phyloP scores from a whole-genome alignment of 2,329 filamentous ascomycete genomes.

The Colletotrichum musae region DNA sequence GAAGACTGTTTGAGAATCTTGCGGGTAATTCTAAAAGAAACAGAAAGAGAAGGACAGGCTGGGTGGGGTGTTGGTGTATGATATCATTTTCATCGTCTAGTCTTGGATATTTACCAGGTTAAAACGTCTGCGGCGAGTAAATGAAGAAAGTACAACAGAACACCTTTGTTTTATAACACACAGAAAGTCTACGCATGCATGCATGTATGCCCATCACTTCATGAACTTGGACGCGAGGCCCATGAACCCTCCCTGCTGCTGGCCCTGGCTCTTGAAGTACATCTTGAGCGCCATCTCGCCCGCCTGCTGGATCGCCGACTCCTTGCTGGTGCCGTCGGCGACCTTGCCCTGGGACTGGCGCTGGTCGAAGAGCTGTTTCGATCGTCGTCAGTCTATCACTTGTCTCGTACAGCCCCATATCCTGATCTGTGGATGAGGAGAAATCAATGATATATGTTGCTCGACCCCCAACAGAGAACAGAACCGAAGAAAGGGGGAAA shows the following conservation, averaged over 20 bases:
- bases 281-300: slow-evolving; percentile 92
- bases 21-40: neutral
- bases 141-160: too few species aligned
- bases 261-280: slow-evolving; percentile 84
- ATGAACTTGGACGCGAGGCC: slow-evolving; percentile 65
- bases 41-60: neutral
- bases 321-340: slow-evolving; percentile 77
- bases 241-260: slow-evolving; percentile 65
- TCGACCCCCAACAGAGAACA: too few species aligned
- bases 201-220: slow-evolving; percentile 30
- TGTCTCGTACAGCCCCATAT: too few species aligned
- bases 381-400: neutral
- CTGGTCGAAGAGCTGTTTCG: slow-evolving; percentile 69
- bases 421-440: too few species aligned
- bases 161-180: too few species aligned
- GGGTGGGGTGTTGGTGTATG: too few species aligned
- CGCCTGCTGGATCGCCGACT: slow-evolving; percentile 83
- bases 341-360: slow-evolving; percentile 69
- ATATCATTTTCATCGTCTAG: too few species aligned
- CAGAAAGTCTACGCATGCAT: neutral
- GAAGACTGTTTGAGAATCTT: slow-evolving; percentile 28
- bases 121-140: too few species aligned
- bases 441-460: too few species aligned
- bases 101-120: too few species aligned
- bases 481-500: too few species aligned